These are phyloP conservation scores for Aspergillus melleus DNA, from an alignment of 2,329 filamentous ascomycete species.

Conservation along the genomic window DNA sequence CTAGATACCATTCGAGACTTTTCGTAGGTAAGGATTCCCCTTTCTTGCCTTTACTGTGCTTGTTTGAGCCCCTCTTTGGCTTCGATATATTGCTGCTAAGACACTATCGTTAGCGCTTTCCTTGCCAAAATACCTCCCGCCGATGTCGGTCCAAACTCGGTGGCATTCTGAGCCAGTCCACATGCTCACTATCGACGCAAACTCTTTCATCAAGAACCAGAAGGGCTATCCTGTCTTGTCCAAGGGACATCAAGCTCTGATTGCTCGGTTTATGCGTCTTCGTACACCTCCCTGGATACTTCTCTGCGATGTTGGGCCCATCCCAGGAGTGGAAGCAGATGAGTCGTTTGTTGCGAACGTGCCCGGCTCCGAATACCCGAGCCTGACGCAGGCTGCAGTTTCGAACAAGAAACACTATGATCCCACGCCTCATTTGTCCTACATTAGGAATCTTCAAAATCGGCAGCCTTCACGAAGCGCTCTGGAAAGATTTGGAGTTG, in stretches of 20 bases:
- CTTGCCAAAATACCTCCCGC: conserved; percentile 61
- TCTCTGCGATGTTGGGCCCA: conserved; percentile 57
- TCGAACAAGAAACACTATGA: conserved; percentile 54
- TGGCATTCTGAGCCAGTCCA: conserved; percentile 66
- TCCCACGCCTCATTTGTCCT: conserved; percentile 69
- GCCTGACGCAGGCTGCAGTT: conserved; percentile 65
- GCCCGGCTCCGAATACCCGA: conserved; percentile 58
- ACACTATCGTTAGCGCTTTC: conserved; percentile 50
- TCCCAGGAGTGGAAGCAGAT: conserved; percentile 47
- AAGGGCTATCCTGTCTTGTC: conserved; percentile 61
- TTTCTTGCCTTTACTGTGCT: background rate
- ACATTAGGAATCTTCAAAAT: conserved; percentile 79
- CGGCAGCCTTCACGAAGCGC: conserved; percentile 68
- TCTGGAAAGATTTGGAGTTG: conserved; percentile 67
- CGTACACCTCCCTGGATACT: conserved; percentile 61
- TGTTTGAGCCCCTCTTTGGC: background rate
- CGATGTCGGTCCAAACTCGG: conserved; percentile 55
- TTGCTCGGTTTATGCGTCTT: conserved; percentile 59
- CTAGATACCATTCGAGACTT: conserved; percentile 79
- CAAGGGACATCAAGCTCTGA: conserved; percentile 58
- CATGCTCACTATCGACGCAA: conserved; percentile 54
- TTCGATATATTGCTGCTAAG: conserved; percentile 15
- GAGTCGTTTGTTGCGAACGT: conserved; percentile 20
- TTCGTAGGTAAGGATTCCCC: conserved; percentile 70
- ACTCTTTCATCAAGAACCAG: conserved; percentile 58